phyloP scores from a whole-genome alignment of 2,329 filamentous ascomycete species.

The Ceratocystis eucalypticola region DNA sequence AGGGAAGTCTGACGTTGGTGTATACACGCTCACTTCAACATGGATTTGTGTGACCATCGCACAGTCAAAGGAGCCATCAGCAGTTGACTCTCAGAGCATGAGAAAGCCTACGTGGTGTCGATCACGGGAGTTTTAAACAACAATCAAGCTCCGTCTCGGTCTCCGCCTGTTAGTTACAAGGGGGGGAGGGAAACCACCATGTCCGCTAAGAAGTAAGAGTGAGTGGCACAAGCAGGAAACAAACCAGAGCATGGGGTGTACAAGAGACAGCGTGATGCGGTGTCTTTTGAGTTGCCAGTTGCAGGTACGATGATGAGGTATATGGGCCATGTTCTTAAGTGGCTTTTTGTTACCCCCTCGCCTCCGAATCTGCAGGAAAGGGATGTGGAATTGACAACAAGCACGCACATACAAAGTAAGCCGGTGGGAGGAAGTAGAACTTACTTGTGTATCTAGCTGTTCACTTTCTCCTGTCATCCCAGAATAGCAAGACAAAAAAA shows the following conservation, averaged over 20 bases:
- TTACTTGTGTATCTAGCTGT: background rate
- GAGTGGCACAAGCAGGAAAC: no score
- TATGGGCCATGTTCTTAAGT: background rate
- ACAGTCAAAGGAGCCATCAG: background rate
- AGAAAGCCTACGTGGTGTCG: background rate
- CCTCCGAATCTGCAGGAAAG: no score
- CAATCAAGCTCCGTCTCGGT: background rate
- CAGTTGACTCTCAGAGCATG: background rate
- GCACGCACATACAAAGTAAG: no score
- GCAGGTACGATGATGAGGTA: background rate
- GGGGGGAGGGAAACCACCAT: no score
- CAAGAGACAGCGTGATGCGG: background rate
- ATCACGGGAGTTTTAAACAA: background rate
- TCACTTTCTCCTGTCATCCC: background rate
- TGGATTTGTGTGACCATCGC: no score
- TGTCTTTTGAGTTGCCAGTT: background rate
- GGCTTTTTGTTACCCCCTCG: no score
- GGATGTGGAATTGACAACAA: no score
- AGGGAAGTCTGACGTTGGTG: background rate
- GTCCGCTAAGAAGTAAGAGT: no score
- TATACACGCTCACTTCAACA: no score
- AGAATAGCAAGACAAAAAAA: no score
- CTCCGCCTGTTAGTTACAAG: background rate
- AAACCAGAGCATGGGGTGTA: background rate
- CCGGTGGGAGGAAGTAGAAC: no score